Conservation (phyloP, 1,284 basidiomycete genomes). For the Leccinum fuscescens region DNA sequence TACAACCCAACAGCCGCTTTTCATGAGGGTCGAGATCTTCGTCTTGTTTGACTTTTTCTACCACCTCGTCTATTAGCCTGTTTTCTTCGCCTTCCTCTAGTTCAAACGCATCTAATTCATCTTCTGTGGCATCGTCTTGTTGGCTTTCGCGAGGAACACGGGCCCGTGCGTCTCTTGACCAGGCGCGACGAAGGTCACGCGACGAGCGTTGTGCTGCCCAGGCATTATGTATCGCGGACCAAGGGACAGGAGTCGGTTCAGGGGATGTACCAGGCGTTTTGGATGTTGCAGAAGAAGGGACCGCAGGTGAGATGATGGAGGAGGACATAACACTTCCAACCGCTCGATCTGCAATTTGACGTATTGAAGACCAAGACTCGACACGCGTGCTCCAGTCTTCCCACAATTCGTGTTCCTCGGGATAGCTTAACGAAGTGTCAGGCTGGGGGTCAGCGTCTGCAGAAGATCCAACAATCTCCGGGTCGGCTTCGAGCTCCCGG, state of each 20-base stretch:
- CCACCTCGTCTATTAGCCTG: slow-evolving; percentile 57
- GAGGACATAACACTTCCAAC: slow-evolving; percentile 62
- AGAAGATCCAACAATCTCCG: slow-evolving; percentile 18
- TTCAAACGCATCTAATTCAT: slow-evolving; percentile 33
- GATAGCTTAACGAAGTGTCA: slow-evolving; percentile 1
- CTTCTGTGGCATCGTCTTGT: slow-evolving; percentile 41
- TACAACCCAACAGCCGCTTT: slow-evolving; percentile 74
- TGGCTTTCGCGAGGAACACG: slow-evolving; percentile 39
- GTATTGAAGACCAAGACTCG: slow-evolving; percentile 65
- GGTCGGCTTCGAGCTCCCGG: slow-evolving; percentile 19
- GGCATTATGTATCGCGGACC: slow-evolving; percentile 59
- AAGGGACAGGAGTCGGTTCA: slow-evolving; percentile 58
- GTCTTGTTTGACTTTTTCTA: slow-evolving; percentile 74
- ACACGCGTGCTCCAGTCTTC: slow-evolving; percentile 69
- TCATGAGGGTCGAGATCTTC: slow-evolving; percentile 75
- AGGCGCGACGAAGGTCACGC: slow-evolving; percentile 52
- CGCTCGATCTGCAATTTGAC: slow-evolving; percentile 70
- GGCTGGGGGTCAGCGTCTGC: slow-evolving; percentile 10
- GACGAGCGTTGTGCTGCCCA: slow-evolving; percentile 58
- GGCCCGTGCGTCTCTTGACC: slow-evolving; percentile 55
- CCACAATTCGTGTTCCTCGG: slow-evolving; percentile 54
- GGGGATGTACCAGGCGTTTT: slow-evolving; percentile 39
- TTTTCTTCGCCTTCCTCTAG: slow-evolving; percentile 38
- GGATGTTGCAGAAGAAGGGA: slow-evolving; percentile 8
- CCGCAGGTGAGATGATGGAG: slow-evolving; percentile 21